Conservation (phyloP, 2,329 filamentous ascomycete genomes). For the Cercospora canescens region DNA sequence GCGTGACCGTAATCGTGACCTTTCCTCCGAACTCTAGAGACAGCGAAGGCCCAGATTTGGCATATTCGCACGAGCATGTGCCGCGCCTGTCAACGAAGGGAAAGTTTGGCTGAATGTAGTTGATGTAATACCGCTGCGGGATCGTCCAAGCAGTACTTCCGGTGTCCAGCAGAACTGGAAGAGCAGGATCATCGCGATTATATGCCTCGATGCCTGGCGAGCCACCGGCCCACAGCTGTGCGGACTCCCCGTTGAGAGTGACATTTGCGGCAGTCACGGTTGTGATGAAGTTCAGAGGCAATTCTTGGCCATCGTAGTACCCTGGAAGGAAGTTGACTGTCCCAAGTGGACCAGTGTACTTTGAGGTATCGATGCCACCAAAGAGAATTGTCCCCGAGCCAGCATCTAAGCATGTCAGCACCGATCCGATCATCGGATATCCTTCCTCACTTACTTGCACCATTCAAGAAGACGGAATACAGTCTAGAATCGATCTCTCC, state of each 20-base stretch:
- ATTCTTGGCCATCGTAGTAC: constrained; percentile 9
- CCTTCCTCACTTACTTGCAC: constrained; percentile 13
- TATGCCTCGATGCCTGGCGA: constrained; percentile 23
- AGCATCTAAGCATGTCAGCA: constrained; percentile 5
- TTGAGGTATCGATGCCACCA: constrained; percentile 37
- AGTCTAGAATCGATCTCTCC: constrained; percentile 34
- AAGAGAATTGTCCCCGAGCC: constrained; percentile 36
- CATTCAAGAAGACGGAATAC: constrained; percentile 37
- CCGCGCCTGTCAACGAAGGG: constrained; percentile 23
- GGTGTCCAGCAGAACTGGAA: constrained; percentile 36
- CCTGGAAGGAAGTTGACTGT: constrained; percentile 35
- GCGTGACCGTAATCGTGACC: constrained; percentile 31
- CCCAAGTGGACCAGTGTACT: constrained; percentile 33
- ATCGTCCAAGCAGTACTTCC: constrained; percentile 34
- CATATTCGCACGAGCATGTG: constrained; percentile 28
- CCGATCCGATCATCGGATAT: no score
- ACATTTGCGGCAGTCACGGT: constrained; percentile 31
- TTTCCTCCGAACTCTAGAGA: constrained; percentile 32
- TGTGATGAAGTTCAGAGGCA: constrained; percentile 30
- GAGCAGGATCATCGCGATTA: constrained; percentile 14
- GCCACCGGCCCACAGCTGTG: constrained; percentile 26
- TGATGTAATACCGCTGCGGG: constrained; percentile 25
- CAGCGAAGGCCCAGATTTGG: constrained; percentile 27
- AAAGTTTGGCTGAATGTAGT: constrained; percentile 26
- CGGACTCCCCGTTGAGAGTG: constrained; percentile 20